Evolutionary conservation across 495 filamentous ascomycete genomes (phyloP), one percentile per base, ranked within the genome.

Genomic region (Penicillium fimorum): DNA sequence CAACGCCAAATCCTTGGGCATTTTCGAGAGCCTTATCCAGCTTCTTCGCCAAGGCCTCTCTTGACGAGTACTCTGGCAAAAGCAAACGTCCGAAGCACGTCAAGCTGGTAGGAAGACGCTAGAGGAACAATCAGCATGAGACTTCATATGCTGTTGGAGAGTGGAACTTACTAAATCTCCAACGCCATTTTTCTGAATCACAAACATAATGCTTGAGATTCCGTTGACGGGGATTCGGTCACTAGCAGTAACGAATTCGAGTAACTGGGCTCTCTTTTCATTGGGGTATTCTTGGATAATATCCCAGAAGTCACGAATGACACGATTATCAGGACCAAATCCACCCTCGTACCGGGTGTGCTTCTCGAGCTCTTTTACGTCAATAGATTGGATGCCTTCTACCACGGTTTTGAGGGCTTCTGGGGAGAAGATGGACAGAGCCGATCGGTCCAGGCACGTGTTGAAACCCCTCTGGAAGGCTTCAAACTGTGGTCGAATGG

Each of bases 171-270:
- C 76, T 69, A 65, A 55, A 57, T 87, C 81, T 52, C 84, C 84
- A 44, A 82, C 81, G 9, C 90, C 91, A 66, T 91, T 90, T 59
- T 83, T 86, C 73, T 92, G 86, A 30, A 98, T 77, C 32, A 86
- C 81, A 69, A 98, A 97, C 72, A 85, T 83, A 45, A 97, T 76
- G 57, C 85, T 89, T 56, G 79, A 78, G 56, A 90, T 81, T 11
- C 93, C 93, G 37, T 87, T 90, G 1, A 96, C 88, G 0, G 94
- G 94, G 6, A 97, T 79, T 9, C 94, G 84, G 68, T 96, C 92
- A 69, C 87, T 92, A 4, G 92, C 91, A 22, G 94, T 98, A 22
- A 97, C 92, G 60, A 98, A 98, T 68, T 97, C 92, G 52, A 98
- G 76, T 46, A 98, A 75, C 32, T 83, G 79, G 64, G 86, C 86